phyloP scores from a whole-genome alignment of 345 rosid species.

The Dovyalis caffra region DNA sequence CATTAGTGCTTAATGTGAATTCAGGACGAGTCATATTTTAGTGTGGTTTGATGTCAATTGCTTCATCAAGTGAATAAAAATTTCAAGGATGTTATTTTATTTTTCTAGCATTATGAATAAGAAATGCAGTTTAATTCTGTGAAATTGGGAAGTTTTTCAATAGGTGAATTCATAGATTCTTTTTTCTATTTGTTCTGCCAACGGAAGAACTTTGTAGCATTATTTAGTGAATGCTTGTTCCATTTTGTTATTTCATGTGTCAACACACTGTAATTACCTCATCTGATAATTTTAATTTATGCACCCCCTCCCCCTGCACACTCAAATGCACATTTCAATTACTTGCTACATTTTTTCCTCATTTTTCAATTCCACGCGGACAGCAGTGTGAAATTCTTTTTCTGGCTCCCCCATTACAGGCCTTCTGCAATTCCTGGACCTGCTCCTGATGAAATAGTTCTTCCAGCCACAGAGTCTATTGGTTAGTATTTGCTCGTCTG shows the following conservation, averaged over 20 bases:
- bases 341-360: slow-evolving; percentile 1
- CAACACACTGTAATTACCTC: background rate
- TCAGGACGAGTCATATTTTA: background rate
- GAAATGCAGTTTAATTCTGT: background rate
- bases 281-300: background rate
- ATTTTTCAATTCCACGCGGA: background rate
- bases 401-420: slow-evolving; percentile 39
- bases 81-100: too few relatives aligned
- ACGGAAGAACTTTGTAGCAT: background rate
- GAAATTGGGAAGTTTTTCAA: background rate
- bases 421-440: slow-evolving; percentile 97
- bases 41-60: background rate
- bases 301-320: background rate
- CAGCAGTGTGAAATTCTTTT: background rate
- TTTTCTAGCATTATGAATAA: background rate
- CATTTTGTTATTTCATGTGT: background rate
- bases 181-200: background rate
- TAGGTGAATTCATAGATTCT: background rate
- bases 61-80: background rate
- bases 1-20: too few relatives aligned
- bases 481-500: slow-evolving; percentile 50
- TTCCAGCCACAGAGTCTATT: slow-evolving; percentile 87
- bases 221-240: background rate
- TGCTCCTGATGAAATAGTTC: slow-evolving; percentile 76
- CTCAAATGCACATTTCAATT: background rate